phyloP scores from a whole-genome alignment of 169 alveolate species.

The Eimeria maxima region DNA sequence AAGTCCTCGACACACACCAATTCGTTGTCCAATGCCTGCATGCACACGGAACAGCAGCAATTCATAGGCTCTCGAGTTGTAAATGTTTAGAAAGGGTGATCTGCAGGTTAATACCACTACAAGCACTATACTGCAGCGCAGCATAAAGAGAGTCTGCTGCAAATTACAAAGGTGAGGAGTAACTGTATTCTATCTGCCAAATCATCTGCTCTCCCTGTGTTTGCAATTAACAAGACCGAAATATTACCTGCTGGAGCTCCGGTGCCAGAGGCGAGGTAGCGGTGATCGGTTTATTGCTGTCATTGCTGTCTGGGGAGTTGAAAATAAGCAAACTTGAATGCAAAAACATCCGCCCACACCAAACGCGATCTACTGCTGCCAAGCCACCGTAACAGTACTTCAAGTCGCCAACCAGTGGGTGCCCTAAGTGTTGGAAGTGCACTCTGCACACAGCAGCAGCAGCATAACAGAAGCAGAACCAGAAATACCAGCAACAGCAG shows the following conservation, averaged over 20 bases:
- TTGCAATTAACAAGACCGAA: neutral
- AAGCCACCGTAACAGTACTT: slow-evolving; percentile 85
- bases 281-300: slow-evolving; percentile 81
- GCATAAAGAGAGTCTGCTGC: too few species aligned
- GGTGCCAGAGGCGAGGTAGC: slow-evolving; percentile 87
- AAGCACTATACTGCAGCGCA: too few species aligned
- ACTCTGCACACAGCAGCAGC: slow-evolving; percentile 63
- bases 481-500: too few species aligned
- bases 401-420: slow-evolving; percentile 87
- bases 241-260: slow-evolving; percentile 84
- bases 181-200: too few species aligned
- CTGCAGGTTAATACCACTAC: too few species aligned
- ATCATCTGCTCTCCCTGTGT: too few species aligned
- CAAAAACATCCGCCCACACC: slow-evolving; percentile 89
- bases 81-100: too few species aligned
- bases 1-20: slow-evolving; percentile 77
- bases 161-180: too few species aligned
- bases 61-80: too few species aligned
- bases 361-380: slow-evolving; percentile 84
- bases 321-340: slow-evolving; percentile 87
- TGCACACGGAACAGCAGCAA: neutral
- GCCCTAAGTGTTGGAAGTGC: slow-evolving; percentile 89
- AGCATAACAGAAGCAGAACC: too few species aligned
- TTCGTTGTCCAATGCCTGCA: slow-evolving; percentile 82
- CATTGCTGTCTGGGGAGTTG: slow-evolving; percentile 86